Evolutionary conservation across 345 rosid genomes (phyloP).

Genomic region (Reutealis trisperma): DNA sequence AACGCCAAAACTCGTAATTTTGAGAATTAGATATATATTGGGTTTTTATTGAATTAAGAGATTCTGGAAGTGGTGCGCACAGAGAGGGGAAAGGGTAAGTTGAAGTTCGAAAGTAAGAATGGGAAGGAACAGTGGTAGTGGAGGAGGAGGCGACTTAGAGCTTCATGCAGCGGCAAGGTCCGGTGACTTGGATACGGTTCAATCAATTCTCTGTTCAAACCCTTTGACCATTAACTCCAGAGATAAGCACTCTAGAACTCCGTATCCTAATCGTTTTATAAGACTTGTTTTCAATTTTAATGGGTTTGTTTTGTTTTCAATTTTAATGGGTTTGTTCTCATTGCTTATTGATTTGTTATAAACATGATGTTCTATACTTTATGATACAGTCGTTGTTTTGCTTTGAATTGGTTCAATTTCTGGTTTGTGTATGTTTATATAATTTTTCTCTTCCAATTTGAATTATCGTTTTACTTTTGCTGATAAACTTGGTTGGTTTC

Average conservation of each 20-base stretch:
- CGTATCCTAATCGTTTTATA: slow-evolving; percentile 59
- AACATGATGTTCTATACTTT: too few species aligned
- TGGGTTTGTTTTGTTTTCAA: not conserved
- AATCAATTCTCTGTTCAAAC: slow-evolving; percentile 55
- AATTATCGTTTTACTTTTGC: too few species aligned
- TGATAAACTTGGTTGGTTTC: too few species aligned
- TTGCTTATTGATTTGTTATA: too few species aligned
- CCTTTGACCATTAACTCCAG: slow-evolving; percentile 75
- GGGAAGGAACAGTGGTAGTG: not conserved
- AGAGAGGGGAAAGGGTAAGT: not conserved
- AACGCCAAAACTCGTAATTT: too few species aligned
- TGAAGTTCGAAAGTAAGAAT: not conserved
- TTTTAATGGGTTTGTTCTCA: not conserved
- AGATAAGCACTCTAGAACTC: slow-evolving; percentile 96
- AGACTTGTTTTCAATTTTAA: too few species aligned
- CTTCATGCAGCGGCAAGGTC: slow-evolving; percentile 92
- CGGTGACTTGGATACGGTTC: slow-evolving; percentile 70
- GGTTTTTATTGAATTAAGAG: not conserved
- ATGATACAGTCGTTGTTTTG: too few species aligned
- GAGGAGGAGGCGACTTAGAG: slow-evolving; percentile 31
- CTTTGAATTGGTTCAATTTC: too few species aligned
- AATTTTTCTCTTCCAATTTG: too few species aligned
- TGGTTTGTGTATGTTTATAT: too few species aligned
- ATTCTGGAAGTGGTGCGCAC: not conserved
- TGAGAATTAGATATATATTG: too few species aligned